Evolutionary conservation across 176 grass and related monocot genomes (phyloP).

Genomic region (Bonia amplexicaulis): DNA sequence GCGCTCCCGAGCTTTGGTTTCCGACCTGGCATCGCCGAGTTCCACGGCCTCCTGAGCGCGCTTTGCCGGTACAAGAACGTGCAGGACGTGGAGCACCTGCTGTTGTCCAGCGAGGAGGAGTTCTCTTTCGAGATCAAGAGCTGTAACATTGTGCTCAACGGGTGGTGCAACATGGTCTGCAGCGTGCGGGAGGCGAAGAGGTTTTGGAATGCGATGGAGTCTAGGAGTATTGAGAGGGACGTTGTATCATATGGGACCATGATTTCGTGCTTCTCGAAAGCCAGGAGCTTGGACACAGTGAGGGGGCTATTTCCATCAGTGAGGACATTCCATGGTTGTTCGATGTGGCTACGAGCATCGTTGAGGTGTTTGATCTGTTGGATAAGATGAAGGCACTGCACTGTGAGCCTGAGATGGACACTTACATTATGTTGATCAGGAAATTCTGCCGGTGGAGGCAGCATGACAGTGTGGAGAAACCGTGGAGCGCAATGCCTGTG

Average conservation of each 20-base stretch:
- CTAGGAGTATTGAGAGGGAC: slow-evolving; percentile 46
- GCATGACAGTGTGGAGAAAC: slow-evolving; percentile 52
- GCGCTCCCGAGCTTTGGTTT: slow-evolving; percentile 55
- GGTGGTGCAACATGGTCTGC: slow-evolving; percentile 69
- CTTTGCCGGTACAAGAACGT: slow-evolving; percentile 85
- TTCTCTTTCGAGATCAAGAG: slow-evolving; percentile 84
- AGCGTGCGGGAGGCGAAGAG: slow-evolving; percentile 61
- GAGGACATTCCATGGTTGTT: slow-evolving; percentile 77
- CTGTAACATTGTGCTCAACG: slow-evolving; percentile 84
- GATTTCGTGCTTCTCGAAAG: slow-evolving; percentile 88
- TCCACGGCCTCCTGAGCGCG: slow-evolving; percentile 64
- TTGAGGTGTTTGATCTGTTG: slow-evolving; percentile 63
- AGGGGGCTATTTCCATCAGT: slow-evolving; percentile 54
- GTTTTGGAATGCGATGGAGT: slow-evolving; percentile 72
- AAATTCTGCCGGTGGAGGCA: slow-evolving; percentile 78
- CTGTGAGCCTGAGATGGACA: slow-evolving; percentile 55
- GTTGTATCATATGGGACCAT: slow-evolving; percentile 73
- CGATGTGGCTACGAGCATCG: slow-evolving; percentile 41
- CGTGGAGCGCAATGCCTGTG: slow-evolving; percentile 69
- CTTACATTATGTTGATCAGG: slow-evolving; percentile 79
- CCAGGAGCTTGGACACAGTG: slow-evolving; percentile 63
- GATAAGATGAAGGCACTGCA: slow-evolving; percentile 46
- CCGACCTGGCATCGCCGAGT: slow-evolving; percentile 35
- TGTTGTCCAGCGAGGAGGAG: slow-evolving; percentile 50
- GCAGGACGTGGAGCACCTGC: slow-evolving; percentile 71